Evolutionary conservation across 176 grass and related monocot genomes (phyloP), one percentile per base, ranked within the genome.

Genomic region (Miscanthus lutarioriparius): DNA sequence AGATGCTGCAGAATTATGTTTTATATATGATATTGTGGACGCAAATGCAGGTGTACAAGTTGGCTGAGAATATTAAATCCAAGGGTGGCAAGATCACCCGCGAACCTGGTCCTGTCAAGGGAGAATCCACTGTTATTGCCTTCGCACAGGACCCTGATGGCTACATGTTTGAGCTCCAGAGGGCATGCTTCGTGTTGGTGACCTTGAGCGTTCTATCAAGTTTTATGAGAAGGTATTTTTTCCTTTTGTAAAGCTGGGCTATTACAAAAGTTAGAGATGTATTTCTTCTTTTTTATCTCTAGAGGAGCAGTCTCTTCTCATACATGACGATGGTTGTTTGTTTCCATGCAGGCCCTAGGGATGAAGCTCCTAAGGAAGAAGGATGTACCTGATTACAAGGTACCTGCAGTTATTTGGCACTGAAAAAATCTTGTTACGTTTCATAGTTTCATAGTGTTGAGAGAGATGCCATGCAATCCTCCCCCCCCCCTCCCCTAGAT

Each of bases 61-160:
- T 98, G 83, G 89, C 89, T 65, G 95, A 95, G 30, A 72, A 68
- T 36, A 78, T 98, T 75, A 95, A 82, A 77, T 88, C 89, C 23
- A 84, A 74, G 13, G 58, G 85, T 40, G 80, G 95, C 51, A 97
- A 95, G 87, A 88, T 98, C 56, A 90, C 92, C 61, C 95, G 92
- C 68, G 95, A 98, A 86, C 95, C 95, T 79, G 92, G 91, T 91
- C 95, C 95, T 69, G 95, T 98, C 54, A 95, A 98, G 83, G 95
- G 95, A 67, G 95, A 92, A 69, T 88, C 89, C 14, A 98, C 95
- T 47, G 95, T 95, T 22, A 95, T 98, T 80, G 91, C 95, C 47
- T 95, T 98, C 77, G 95, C 85, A 64, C 64, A 98, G 59, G 92
- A 98, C 73, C 95, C 95, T 78, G 92, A 98, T 80, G 95, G 91